phyloP scores from a whole-genome alignment of 106 monocot species.

The Acanthochlamys bracteata region DNA sequence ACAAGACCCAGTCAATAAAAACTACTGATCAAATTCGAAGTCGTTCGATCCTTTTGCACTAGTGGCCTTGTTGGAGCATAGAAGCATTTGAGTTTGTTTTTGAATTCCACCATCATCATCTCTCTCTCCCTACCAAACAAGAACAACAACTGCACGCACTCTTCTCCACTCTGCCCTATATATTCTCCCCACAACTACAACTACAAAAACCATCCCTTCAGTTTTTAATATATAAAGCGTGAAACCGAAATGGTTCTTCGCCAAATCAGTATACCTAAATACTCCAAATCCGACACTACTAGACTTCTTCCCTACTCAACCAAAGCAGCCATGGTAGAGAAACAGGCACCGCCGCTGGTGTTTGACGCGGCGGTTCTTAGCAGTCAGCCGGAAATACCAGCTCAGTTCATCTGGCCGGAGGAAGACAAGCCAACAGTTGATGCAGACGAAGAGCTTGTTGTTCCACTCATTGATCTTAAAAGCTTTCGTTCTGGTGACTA shows the following conservation, averaged over 20 bases:
- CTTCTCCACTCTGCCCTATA: neutral
- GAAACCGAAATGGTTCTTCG: neutral
- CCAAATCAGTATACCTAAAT: too few relatives aligned
- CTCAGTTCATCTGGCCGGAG: constrained; percentile 63
- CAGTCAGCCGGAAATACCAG: constrained; percentile 29
- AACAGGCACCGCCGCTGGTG: constrained; percentile 12
- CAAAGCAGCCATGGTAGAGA: neutral
- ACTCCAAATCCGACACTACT: too few relatives aligned
- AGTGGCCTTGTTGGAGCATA: too few relatives aligned
- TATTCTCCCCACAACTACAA: neutral
- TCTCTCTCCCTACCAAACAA: neutral
- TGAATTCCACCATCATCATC: neutral
- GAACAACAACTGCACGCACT: neutral
- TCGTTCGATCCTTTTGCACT: too few relatives aligned
- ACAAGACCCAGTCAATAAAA: too few relatives aligned
- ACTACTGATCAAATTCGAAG: too few relatives aligned
- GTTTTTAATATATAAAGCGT: too few relatives aligned
- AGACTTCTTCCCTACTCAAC: too few relatives aligned
- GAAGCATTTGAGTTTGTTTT: too few relatives aligned
- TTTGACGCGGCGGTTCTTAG: constrained; percentile 49
- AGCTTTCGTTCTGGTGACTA: constrained; percentile 16
- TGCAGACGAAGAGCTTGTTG: constrained; percentile 34
- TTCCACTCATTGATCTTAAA: constrained; percentile 67
- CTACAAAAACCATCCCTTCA: neutral
- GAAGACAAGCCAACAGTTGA: constrained; percentile 48